Base-by-base conservation (phyloP, 2,329 filamentous ascomycete genomes). In the Coniochaeta ligniaria region DNA sequence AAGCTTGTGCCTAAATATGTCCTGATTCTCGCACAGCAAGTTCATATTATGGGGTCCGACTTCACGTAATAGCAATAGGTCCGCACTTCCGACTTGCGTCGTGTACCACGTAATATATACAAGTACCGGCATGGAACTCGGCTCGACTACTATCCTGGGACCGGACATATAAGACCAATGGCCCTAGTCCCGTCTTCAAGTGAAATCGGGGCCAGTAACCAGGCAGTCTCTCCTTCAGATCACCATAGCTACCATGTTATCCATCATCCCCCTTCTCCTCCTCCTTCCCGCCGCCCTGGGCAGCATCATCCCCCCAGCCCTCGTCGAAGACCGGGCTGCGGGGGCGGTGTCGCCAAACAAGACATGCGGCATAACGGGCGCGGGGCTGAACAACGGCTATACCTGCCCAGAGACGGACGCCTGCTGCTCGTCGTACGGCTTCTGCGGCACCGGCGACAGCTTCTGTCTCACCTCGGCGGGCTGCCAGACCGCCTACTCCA, bases 401-500 rank as follows among this genome's bases (percentile, higher is more conserved):
- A 72, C 71, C 14, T 73, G 71, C 64, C 67, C 69, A 0, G 60
- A 60, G 3, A 66, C 66, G 1, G 61, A 63, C 6, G 63, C 68
- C 31, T 72, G 71, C 65, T 72, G 71, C 66, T 70, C 68, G 8
- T 57, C 62, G 22, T 67, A 64, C 61, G 70, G 71, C 45, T 72
- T 67, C 63, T 73, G 71, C 63, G 71, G 70, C 24, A 41, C 68
- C 12, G 66, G 63, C 26, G 67, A 70, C 45, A 61, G 57, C 45
- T 70, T 68, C 58, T 73, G 70, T 61, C 64, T 72, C 26, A 70
- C 65, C 35, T 68, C 70, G 6, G 65, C 63, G 17, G 67, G 68
- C 14, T 72, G 71, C 60, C 71, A 72, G 62, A 35, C 62, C 43
- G 58, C 60, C 2, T 73, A 64, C 64, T 72, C 71, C 47, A 70